Evolutionary conservation across 306 rosid genomes (phyloP).

Genomic region (Cucumis cinereus): DNA sequence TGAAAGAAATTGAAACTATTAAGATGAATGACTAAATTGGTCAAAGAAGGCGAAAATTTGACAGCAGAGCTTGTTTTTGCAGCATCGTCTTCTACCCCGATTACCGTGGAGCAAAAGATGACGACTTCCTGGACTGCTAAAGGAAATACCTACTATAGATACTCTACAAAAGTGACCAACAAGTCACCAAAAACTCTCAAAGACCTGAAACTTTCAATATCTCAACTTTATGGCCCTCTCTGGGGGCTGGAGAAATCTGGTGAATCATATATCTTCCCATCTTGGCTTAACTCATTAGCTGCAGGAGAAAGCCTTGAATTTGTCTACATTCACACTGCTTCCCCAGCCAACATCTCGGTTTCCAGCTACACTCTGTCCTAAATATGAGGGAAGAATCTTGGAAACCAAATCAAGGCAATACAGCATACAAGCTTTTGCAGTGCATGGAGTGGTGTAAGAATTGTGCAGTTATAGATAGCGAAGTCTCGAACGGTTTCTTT

Average conservation of each 20-base stretch:
- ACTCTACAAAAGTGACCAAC: constrained; percentile 69
- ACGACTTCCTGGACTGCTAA: constrained; percentile 63
- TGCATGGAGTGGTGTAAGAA: constrained; percentile 24
- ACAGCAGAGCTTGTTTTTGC: constrained; percentile 20
- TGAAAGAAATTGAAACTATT: neutral
- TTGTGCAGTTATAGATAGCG: constrained; percentile 63
- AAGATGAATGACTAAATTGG: neutral
- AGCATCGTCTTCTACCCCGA: constrained; percentile 48
- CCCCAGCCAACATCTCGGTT: constrained; percentile 61
- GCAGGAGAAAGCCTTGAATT: constrained; percentile 84
- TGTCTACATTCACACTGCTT: constrained; percentile 80
- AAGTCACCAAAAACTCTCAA: constrained; percentile 54
- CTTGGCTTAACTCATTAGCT: constrained; percentile 65
- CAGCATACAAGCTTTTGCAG: constrained; percentile 22
- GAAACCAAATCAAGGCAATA: neutral
- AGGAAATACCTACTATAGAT: constrained; percentile 70
- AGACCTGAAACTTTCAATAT: constrained; percentile 44
- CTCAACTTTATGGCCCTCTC: constrained; percentile 78
- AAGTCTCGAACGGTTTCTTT: constrained; percentile 28
- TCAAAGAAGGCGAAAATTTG: constrained; percentile 3
- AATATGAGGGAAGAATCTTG: constrained; percentile 14
- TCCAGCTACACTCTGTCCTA: constrained; percentile 54
- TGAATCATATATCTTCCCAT: constrained; percentile 59
- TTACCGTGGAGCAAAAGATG: constrained; percentile 53
- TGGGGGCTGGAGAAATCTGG: constrained; percentile 78